Evolutionary conservation across 208 protist genomes (phyloP).

Genomic region (Trypanosoma theileri): DNA sequence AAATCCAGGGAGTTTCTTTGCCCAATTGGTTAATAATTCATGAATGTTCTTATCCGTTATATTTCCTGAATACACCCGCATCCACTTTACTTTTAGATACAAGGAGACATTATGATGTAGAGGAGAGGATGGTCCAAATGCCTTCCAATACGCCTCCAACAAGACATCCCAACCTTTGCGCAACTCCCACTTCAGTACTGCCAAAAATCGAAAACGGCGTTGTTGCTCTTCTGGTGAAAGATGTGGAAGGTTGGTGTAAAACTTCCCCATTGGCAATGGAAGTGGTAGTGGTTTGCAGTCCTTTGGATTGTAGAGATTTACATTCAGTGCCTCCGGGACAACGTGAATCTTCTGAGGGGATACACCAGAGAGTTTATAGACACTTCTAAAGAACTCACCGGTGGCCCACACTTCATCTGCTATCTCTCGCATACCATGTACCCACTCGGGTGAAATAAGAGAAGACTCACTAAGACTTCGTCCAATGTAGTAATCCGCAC

Average conservation of each 20-base stretch:
- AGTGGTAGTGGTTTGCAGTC: slow-evolving; percentile 18
- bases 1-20: slow-evolving; percentile 15
- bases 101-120: slow-evolving; percentile 16
- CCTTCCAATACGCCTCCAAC: slow-evolving; percentile 49
- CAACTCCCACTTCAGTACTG: slow-evolving; percentile 66
- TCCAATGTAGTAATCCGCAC: slow-evolving; percentile 22
- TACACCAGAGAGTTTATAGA: slow-evolving; percentile 41
- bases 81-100: slow-evolving; percentile 15
- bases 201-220: slow-evolving; percentile 48
- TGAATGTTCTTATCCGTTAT: slow-evolving; percentile 9
- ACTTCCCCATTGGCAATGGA: neutral
- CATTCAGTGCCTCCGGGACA: slow-evolving; percentile 60
- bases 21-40: slow-evolving; percentile 25
- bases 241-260: slow-evolving; percentile 29
- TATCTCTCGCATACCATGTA: slow-evolving; percentile 2
- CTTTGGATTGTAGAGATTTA: slow-evolving; percentile 43
- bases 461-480: slow-evolving; percentile 55
- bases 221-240: slow-evolving; percentile 24
- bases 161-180: slow-evolving; percentile 70
- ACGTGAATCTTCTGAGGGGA: slow-evolving; percentile 25
- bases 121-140: slow-evolving; percentile 37
- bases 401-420: slow-evolving; percentile 63
- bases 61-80: neutral
- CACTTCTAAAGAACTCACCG: slow-evolving; percentile 41
- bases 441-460: slow-evolving; percentile 28